These are phyloP conservation scores for Carnegiea gigantea DNA, from an alignment of 179 eudicot species.

Conservation along the genomic window DNA sequence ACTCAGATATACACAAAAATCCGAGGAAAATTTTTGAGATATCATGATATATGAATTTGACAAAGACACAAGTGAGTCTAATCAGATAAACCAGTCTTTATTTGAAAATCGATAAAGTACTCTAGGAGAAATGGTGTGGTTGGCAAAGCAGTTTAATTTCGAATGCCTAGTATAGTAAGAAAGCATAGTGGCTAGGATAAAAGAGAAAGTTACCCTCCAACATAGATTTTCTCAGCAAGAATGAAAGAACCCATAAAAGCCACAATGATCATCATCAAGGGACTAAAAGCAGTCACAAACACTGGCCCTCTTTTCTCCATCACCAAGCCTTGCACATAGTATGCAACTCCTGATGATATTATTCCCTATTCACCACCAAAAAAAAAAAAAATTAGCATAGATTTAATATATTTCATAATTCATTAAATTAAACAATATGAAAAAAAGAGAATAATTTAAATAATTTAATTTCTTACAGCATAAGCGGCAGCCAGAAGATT, in stretches of 20 bases:
- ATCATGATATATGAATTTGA: too few species aligned
- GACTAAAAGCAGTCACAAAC: conserved; percentile 93
- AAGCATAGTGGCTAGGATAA: not conserved
- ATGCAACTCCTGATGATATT: conserved; percentile 83
- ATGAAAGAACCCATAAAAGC: conserved; percentile 96
- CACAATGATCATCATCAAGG: conserved; percentile 94
- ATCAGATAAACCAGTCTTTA: too few species aligned
- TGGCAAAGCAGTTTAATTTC: not conserved
- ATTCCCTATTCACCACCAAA: conserved; percentile 57
- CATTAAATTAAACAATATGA: not conserved
- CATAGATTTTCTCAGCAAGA: conserved; percentile 77
- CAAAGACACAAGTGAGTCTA: too few species aligned
- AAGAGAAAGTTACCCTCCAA: conserved; percentile 52
- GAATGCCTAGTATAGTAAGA: not conserved
- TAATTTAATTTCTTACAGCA: conserved; percentile 56
- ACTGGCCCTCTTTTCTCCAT: conserved; percentile 95
- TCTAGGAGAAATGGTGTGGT: too few species aligned
- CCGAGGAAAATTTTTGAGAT: too few species aligned
- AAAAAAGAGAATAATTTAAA: not conserved
- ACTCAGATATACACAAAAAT: too few species aligned
- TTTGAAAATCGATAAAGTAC: too few species aligned
- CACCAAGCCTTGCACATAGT: conserved; percentile 91
- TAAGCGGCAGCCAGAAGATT: conserved; percentile 98
- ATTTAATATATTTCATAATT: not conserved
- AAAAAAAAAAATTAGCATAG: not conserved